Percentiles rank a stretch among this genome's conserved stretches.
Evolutionary conservation across 768 basidiomycete species (phyloP).

Genomic region (Lactarius tabidus): DNA sequence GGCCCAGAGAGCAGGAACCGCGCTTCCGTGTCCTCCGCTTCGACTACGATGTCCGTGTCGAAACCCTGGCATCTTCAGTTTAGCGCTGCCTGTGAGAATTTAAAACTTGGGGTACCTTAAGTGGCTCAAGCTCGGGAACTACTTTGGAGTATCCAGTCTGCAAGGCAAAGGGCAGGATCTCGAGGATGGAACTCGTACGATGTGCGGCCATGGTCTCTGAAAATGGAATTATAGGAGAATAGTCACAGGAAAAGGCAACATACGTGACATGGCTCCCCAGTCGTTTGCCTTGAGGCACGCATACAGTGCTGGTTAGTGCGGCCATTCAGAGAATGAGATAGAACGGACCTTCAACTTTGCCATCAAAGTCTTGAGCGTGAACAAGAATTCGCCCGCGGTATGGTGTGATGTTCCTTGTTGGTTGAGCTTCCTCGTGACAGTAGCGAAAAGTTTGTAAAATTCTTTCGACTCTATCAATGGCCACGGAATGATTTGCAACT

Average conservation of each 20-base stretch:
- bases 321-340: background rate
- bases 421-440: conserved; percentile 45
- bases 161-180: conserved; percentile 44
- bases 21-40: no score
- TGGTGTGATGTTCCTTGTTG: conserved; percentile 46
- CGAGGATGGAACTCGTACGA: conserved; percentile 37
- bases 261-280: conserved; percentile 61
- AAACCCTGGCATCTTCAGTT: conserved; percentile 38
- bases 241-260: conserved; percentile 25
- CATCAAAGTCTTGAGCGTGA: background rate
- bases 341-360: background rate
- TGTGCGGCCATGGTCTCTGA: conserved; percentile 48
- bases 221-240: background rate
- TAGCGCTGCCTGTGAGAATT: no score
- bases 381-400: conserved; percentile 43
- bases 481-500: background rate
- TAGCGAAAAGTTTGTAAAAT: conserved; percentile 51
- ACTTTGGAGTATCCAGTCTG: conserved; percentile 43
- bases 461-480: conserved; percentile 33
- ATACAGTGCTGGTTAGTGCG: background rate
- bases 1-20: conserved; percentile 34
- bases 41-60: conserved; percentile 39
- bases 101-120: conserved; percentile 39
- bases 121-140: conserved; percentile 42
- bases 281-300: conserved; percentile 46